Evolutionary conservation across 805 yeast genomes (phyloP), one percentile per base, ranked within the genome.

Genomic region (Wickerhamomyces tratensis): DNA sequence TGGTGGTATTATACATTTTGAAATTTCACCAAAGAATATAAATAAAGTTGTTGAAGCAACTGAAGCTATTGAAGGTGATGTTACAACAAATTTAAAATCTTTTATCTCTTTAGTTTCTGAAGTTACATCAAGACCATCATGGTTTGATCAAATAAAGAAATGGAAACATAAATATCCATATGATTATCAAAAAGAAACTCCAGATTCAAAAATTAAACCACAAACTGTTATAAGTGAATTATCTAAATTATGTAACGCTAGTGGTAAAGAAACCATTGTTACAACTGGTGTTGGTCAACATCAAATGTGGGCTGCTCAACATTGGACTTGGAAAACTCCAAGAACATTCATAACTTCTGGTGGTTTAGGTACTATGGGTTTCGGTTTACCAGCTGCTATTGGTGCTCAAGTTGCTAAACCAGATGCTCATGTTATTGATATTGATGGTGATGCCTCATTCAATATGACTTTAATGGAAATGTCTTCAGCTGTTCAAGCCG

Each of bases 281-380:
- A 84, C 98, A 42, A 93, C 98, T 34, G 98, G 98, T 74, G 98
- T 93, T 41, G 98, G 98, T 47, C 98, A 93, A 73, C 98, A 91
- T 74, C 98, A 91, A 72, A 91, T 91, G 98, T 91, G 98, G 98
- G 94, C 98, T 35, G 98, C 98, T 29, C 98, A 93, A 70, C 89
- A 88, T 66, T 89, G 85, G 79, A 78, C 88, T 41, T 91, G 97
- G 96, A 82, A 80, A 47, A 68, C 76, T 49, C 98, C 98, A 56
- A 79, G 98, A 65, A 74, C 94, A 40, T 82, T 93, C 70, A 84
- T 91, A 63, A 88, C 98, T n/a, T 87, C 96, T 40, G 98, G 98
- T 68, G 98, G 98, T 56, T 76, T 91, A 57, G 98, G 98, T 56
- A 91, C 98, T 44, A 91, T 91, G 98, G 98, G 98, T 47, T 91